Evolutionary conservation across 2,329 filamentous ascomycete genomes (phyloP).

Genomic region (Neospermospora avenae): DNA sequence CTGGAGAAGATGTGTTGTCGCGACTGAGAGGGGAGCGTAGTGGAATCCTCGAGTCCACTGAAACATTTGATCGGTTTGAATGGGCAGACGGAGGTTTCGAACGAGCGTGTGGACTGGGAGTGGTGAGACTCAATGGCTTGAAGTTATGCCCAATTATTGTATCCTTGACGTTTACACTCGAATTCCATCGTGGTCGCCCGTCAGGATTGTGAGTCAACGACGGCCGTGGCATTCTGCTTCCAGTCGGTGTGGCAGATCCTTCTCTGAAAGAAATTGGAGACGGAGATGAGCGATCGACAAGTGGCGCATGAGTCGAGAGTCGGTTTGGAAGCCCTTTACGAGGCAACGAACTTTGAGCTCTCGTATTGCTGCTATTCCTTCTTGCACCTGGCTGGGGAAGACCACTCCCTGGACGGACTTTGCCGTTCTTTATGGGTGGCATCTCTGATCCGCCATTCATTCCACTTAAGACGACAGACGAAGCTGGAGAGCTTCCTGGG

Average conservation of each 20-base stretch:
- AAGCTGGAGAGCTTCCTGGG: conserved; percentile 61
- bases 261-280: conserved; percentile 36
- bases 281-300: conserved; percentile 39
- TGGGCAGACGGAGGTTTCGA: conserved; percentile 24
- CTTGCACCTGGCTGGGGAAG: conserved; percentile 44
- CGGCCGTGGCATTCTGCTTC: conserved; percentile 43
- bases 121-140: conserved; percentile 57
- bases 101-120: conserved; percentile 32
- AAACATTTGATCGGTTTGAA: conserved; percentile 21
- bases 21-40: conserved; percentile 31
- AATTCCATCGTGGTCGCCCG: conserved; percentile 70
- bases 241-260: conserved; percentile 50
- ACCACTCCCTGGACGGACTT: conserved; percentile 28
- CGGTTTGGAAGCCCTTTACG: conserved; percentile 34
- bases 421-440: conserved; percentile 32
- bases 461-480: conserved; percentile 56
- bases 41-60: conserved; percentile 33
- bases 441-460: conserved; percentile 40
- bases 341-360: conserved; percentile 37
- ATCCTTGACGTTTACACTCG: conserved; percentile 59
- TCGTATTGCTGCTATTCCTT: conserved; percentile 45
- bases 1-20: conserved; percentile 31
- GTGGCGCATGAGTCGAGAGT: conserved; percentile 40
- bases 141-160: conserved; percentile 67
- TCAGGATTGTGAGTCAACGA: conserved; percentile 44